Evolutionary conservation across 192 early-diverging fungal genomes (phyloP), one percentile per base, ranked within the genome.

Genomic region (Dimargaris xerosporica): DNA sequence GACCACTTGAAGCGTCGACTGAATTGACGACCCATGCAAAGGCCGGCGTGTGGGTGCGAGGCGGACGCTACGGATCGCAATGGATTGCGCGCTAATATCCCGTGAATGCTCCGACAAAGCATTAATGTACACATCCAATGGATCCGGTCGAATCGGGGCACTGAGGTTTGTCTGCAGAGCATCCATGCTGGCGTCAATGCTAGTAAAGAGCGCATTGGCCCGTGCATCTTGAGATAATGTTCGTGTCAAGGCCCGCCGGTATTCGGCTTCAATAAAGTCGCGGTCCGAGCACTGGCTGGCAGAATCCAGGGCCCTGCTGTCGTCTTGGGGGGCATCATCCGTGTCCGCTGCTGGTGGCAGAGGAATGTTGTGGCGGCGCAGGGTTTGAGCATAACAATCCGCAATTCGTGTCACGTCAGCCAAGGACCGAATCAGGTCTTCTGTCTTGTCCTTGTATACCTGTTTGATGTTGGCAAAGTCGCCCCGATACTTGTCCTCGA

Each of bases 391-490:
- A 43, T 60, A 60, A 41, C 16, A 9, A 21, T 43, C 42, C 17
- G 31, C 42, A 0, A 39, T 43, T 9, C 21, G 5, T 17, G 41
- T 21, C 39, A 60, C 13, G 21, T 60, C 43, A 26, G n/a, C n/a
- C 34, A 44, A n/a, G 21, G 43, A 42, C 26, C 42, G 41, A 3
- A 41, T 3, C 58, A 60, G n/a, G 5, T 60, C 58, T 10, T 41
- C 58, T 9, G 26, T 60, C 39, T 60, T 60, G 4, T 11, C 26
- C 28, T 43, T 41, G 39, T 60, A 39, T 9, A 60, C 58, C 58
- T 41, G 17, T n/a, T 60, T 60, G 34, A 60, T n/a, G 43, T 44
- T 60, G 10, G 13, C 39, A 41, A 60, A 44, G n/a, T 60, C 58
- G 42, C 21, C 42, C 11, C 28, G 25, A 7, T 60, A 60, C 42